These are phyloP conservation scores for Phylloboletellus chloephorus DNA, from an alignment of 1,284 basidiomycete genomes.

Conservation along the genomic window DNA sequence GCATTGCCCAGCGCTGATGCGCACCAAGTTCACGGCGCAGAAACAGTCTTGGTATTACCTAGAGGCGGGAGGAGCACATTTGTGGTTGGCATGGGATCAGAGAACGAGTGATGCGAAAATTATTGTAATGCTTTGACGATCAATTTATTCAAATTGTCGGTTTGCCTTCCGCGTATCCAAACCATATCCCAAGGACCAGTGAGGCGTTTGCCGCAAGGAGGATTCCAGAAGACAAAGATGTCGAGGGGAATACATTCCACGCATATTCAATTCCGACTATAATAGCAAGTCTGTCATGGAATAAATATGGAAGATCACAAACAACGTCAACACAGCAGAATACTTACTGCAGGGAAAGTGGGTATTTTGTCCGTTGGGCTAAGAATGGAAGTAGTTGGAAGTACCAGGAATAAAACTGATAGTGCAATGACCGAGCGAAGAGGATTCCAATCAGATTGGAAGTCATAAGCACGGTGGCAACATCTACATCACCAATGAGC, in stretches of 20 bases:
- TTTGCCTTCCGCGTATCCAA: constrained; percentile 43
- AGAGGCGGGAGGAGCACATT: constrained; percentile 76
- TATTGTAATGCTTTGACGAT: neutral
- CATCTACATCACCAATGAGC: constrained; percentile 46
- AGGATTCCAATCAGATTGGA: constrained; percentile 90
- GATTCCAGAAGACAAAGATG: constrained; percentile 59
- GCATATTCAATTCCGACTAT: constrained; percentile 72
- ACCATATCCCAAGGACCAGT: constrained; percentile 64
- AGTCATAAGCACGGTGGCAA: constrained; percentile 80
- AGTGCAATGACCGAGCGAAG: constrained; percentile 94
- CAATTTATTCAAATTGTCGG: constrained; percentile 4
- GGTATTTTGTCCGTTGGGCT: constrained; percentile 68
- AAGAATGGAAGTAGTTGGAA: constrained; percentile 90
- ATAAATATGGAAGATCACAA: constrained; percentile 1
- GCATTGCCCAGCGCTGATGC: constrained; percentile 62
- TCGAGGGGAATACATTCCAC: constrained; percentile 87
- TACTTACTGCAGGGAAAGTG: constrained; percentile 56
- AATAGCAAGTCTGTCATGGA: constrained; percentile 49
- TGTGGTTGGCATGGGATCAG: constrained; percentile 61
- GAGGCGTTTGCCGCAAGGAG: constrained; percentile 55
- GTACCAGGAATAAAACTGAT: constrained; percentile 99
- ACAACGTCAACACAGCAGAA: neutral
- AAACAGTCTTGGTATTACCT: constrained; percentile 67
- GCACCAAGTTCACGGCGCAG: constrained; percentile 71
- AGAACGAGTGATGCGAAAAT: constrained; percentile 16